A percentile compares a stretch with the other conserved stretches of the same genome.
Conservation (phyloP, 108 stramenopile genomes). For the Aurantiochytrium sp. region DNA sequence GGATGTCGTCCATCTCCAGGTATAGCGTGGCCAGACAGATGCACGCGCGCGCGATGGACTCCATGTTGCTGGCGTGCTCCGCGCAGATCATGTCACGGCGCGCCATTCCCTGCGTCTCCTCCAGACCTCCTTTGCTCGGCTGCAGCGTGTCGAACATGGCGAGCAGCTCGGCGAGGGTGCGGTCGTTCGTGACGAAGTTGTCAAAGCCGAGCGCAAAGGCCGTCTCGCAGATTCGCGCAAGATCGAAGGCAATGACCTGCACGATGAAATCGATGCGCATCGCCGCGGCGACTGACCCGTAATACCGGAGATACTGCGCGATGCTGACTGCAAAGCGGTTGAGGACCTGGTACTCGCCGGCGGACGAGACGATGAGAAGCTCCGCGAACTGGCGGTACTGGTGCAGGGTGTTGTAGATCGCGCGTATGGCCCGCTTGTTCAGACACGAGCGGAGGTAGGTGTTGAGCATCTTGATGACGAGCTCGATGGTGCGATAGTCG, state of each 20-base stretch:
- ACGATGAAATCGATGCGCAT: constrained; percentile 6
- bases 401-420: background rate
- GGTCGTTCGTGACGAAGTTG: background rate
- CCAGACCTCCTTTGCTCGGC: no score
- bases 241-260: background rate
- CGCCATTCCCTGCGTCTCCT: background rate
- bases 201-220: background rate
- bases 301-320: background rate
- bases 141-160: background rate
- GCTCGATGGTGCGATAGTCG: background rate
- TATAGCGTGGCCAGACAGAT: background rate
- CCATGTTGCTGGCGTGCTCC: background rate
- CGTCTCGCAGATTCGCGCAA: background rate
- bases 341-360: background rate
- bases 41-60: background rate
- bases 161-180: background rate
- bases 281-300: background rate
- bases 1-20: background rate
- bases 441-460: background rate
- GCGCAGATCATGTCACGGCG: background rate
- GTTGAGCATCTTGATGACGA: background rate
- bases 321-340: background rate
- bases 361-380: background rate
- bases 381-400: constrained; percentile 18
- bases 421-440: background rate